Percentiles rank a stretch among this genome's conserved stretches.
phyloP scores from a whole-genome alignment of 768 basidiomycete species.

The Lentinula detonsa region DNA sequence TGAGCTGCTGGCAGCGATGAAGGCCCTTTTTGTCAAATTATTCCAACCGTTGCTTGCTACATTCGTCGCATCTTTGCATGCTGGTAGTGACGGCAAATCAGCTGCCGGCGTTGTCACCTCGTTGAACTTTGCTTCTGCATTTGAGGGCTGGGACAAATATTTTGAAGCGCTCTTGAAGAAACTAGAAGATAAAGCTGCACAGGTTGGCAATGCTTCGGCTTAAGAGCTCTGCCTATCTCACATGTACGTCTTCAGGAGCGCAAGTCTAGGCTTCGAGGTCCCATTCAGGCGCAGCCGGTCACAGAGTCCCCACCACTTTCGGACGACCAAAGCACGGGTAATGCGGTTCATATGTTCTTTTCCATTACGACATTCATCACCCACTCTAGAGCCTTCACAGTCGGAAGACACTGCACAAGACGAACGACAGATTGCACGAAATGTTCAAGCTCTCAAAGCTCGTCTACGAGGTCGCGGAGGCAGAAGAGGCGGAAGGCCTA shows the following conservation, averaged over 20 bases:
- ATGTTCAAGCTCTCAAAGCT: constrained; percentile 85
- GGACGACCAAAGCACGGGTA: constrained; percentile 58
- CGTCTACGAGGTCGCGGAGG: constrained; percentile 74
- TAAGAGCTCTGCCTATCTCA: neutral
- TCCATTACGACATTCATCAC: neutral
- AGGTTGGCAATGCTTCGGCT: constrained; percentile 31
- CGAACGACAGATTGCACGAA: constrained; percentile 88
- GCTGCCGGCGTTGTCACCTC: constrained; percentile 29
- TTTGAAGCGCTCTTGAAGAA: constrained; percentile 73
- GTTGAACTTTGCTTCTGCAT: constrained; percentile 67
- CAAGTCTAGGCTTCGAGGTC: constrained; percentile 52
- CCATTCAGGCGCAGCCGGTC: constrained; percentile 25
- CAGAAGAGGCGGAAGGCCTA: constrained; percentile 44
- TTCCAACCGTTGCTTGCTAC: constrained; percentile 80
- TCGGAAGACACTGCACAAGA: constrained; percentile 53
- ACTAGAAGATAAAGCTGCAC: constrained; percentile 70
- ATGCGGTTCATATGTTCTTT: constrained; percentile 11
- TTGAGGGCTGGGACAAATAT: constrained; percentile 75
- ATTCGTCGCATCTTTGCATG: constrained; percentile 80
- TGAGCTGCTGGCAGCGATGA: constrained; percentile 75
- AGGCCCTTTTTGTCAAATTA: constrained; percentile 79
- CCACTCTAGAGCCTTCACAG: constrained; percentile 37
- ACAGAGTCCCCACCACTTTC: constrained; percentile 45
- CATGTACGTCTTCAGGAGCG: constrained; percentile 48
- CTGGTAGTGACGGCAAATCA: constrained; percentile 41